phyloP scores from a whole-genome alignment of 345 rosid species.

The Zanthoxylum bungeanum region DNA sequence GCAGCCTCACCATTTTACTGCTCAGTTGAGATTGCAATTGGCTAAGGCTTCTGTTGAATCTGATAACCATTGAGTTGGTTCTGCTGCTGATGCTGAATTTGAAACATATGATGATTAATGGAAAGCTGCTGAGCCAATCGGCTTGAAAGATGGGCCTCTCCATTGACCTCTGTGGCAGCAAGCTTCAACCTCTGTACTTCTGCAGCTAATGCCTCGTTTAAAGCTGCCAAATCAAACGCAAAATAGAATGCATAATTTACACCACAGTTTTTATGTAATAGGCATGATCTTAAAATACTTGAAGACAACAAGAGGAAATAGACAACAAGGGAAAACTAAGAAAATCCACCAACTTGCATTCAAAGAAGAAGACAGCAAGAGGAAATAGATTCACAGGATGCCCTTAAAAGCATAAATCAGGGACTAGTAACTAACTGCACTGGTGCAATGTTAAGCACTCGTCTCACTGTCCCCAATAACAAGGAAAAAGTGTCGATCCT shows the following conservation, averaged over 20 bases:
- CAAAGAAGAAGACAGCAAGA: neutral
- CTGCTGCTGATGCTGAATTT: conserved; percentile 20
- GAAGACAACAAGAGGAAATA: neutral
- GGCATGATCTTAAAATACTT: neutral
- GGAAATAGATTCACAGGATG: neutral
- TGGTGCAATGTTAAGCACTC: neutral
- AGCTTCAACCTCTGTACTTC: conserved; percentile 51
- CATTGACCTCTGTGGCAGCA: conserved; percentile 28
- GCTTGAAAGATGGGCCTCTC: conserved; percentile 24
- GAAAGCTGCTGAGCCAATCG: conserved; percentile 31
- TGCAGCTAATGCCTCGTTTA: conserved; percentile 46
- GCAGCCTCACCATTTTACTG: conserved; percentile 14
- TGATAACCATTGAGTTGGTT: conserved; percentile 25
- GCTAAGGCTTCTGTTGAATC: conserved; percentile 25
- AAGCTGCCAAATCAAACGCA: conserved; percentile 31
- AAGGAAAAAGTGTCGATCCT: neutral
- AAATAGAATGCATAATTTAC: neutral
- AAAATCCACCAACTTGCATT: neutral
- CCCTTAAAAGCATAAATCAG: neutral
- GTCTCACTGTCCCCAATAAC: neutral
- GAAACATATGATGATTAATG: conserved; percentile 27
- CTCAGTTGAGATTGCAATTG: conserved; percentile 8
- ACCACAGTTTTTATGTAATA: neutral
- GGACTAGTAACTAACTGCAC: neutral
- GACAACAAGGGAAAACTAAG: neutral